Percentiles rank a stretch among this genome's conserved stretches.
Conservation (phyloP, 768 basidiomycete genomes). For the Pilatotrama ljubarskyi region DNA sequence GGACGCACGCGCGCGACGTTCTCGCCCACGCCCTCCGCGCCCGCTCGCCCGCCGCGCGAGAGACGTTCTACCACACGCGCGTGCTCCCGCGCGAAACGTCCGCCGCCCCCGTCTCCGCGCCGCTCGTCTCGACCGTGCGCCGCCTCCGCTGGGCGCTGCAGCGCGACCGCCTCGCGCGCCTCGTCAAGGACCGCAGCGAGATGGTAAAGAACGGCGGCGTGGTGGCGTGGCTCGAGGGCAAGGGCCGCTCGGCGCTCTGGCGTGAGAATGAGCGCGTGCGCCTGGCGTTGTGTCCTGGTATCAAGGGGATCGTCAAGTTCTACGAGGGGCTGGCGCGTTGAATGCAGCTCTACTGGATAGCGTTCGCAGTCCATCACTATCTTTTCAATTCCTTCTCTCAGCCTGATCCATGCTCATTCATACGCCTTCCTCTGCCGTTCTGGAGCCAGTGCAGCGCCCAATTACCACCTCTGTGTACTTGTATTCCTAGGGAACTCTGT, state of each 20-base stretch:
- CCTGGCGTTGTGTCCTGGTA: slow-evolving; percentile 66
- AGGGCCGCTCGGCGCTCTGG: slow-evolving; percentile 47
- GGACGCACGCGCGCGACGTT: slow-evolving; percentile 51
- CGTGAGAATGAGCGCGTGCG: slow-evolving; percentile 64
- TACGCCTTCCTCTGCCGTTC: too few species aligned
- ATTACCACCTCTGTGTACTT: too few species aligned
- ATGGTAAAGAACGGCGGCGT: slow-evolving; percentile 40
- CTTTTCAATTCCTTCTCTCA: too few species aligned
- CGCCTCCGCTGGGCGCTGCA: slow-evolving; percentile 73
- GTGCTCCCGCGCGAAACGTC: slow-evolving; percentile 67
- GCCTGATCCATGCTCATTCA: too few species aligned
- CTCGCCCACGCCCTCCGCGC: slow-evolving; percentile 56
- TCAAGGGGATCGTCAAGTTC: slow-evolving; percentile 56
- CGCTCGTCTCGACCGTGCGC: slow-evolving; percentile 62
- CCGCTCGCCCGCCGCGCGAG: slow-evolving; percentile 40
- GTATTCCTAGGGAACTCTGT: too few species aligned
- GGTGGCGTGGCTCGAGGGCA: slow-evolving; percentile 57
- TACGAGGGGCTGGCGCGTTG: slow-evolving; percentile 48
- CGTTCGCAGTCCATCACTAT: too few species aligned
- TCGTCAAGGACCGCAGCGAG: slow-evolving; percentile 47
- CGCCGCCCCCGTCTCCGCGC: slow-evolving; percentile 55
- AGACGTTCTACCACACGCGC: slow-evolving; percentile 48
- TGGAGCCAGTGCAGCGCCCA: too few species aligned
- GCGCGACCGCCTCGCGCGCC: slow-evolving; percentile 58
- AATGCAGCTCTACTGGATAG: too few species aligned